Evolutionary conservation across 257 asterid genomes (phyloP).

Genomic region (Penstemon eatonii): DNA sequence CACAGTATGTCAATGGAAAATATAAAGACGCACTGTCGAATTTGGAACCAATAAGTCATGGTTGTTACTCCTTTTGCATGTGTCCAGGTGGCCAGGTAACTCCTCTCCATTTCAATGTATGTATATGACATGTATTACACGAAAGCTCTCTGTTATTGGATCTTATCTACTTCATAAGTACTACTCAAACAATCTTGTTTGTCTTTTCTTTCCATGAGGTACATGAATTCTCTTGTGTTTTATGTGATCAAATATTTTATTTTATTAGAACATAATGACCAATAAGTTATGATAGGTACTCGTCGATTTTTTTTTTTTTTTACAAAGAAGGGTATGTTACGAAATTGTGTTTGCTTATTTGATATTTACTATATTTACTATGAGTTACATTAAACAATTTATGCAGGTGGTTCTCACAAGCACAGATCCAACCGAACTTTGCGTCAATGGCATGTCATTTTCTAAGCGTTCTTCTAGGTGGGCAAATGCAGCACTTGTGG

Average conservation of each 20-base stretch:
- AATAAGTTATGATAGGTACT: no score
- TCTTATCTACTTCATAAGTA: not conserved
- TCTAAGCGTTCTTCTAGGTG: constrained; percentile 87
- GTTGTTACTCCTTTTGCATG: constrained; percentile 99
- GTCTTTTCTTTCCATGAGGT: not conserved
- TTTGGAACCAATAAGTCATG: constrained; percentile 45
- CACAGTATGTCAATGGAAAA: constrained; percentile 50
- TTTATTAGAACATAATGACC: not conserved
- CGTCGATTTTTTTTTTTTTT: no score
- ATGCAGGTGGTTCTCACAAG: constrained; percentile 92
- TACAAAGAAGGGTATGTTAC: not conserved
- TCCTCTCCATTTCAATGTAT: constrained; percentile 10
- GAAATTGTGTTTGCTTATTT: constrained; percentile 1
- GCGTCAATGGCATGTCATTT: constrained; percentile 95
- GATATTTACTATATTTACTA: not conserved
- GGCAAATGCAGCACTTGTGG: constrained; percentile 97
- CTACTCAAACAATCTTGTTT: not conserved
- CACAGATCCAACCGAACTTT: constrained; percentile 83
- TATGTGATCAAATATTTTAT: not conserved
- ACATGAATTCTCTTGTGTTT: not conserved
- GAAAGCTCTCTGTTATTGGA: no score
- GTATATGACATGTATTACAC: not conserved
- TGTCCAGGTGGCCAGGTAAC: constrained; percentile 99
- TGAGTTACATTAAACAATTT: constrained; percentile 25
- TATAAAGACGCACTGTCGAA: constrained; percentile 30